Conservation (phyloP, 306 rosid species). For the Glycine tomentella region DNA sequence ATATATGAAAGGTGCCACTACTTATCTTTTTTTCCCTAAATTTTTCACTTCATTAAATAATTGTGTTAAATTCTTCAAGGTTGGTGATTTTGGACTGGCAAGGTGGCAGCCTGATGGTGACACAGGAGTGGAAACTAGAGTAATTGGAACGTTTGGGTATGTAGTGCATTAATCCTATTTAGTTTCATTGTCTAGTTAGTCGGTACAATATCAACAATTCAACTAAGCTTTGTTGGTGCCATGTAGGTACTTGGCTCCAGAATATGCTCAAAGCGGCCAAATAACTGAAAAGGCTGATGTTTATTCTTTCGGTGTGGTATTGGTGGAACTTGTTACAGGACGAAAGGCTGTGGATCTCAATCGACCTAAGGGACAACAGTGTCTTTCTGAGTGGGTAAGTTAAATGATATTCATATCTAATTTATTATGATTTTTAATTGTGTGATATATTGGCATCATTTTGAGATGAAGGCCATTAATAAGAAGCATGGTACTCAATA, state of each 20-base stretch:
- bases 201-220: constrained; percentile 27
- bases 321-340: constrained; percentile 93
- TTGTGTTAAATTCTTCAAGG: constrained; percentile 57
- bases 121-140: constrained; percentile 92
- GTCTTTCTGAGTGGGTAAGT: constrained; percentile 97
- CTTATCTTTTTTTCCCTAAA: background rate
- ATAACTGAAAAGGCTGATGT: constrained; percentile 98
- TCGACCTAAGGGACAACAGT: constrained; percentile 96
- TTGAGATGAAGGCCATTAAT: constrained; percentile 11
- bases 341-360: constrained; percentile 94
- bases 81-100: constrained; percentile 99
- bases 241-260: constrained; percentile 94
- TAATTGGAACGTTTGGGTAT: constrained; percentile 98
- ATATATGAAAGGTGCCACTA: background rate
- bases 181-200: constrained; percentile 18
- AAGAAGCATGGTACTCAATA: constrained; percentile 18
- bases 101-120: constrained; percentile 99
- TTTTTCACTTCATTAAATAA: background rate
- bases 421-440: background rate
- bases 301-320: constrained; percentile 93
- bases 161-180: constrained; percentile 10
- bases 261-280: constrained; percentile 98
- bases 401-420: background rate
- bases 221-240: constrained; percentile 34
- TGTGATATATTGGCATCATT: constrained; percentile 24